These are phyloP conservation scores for Eucalyptus tenuipes DNA, from an alignment of 345 rosid species.

Conservation along the genomic window DNA sequence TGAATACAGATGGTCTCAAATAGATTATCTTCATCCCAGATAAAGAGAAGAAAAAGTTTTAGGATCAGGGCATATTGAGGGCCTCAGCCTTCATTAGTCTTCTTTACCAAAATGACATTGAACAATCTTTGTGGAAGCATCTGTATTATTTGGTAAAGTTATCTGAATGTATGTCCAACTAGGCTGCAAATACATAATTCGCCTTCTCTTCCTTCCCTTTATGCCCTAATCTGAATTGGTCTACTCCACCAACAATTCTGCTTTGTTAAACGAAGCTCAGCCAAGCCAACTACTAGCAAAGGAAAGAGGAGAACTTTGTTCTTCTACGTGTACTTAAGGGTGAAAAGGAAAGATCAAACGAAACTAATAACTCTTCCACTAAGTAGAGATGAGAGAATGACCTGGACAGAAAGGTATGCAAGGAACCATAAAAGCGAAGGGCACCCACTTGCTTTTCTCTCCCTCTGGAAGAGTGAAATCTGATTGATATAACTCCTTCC, in stretches of 20 bases:
- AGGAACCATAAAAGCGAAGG: conserved; percentile 70
- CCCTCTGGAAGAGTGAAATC: conserved; percentile 23
- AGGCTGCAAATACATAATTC: not conserved
- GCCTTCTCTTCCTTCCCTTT: not conserved
- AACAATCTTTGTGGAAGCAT: not conserved
- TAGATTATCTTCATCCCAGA: not conserved
- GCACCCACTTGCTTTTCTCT: conserved; percentile 57
- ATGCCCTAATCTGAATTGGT: not conserved
- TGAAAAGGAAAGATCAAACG: not conserved
- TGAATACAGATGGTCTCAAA: not conserved
- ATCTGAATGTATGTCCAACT: not conserved
- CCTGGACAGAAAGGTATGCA: conserved; percentile 63
- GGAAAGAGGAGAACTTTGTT: not conserved
- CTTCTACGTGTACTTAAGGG: not conserved
- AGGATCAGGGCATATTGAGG: not conserved
- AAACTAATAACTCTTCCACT: not conserved
- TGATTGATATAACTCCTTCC: conserved; percentile 66
- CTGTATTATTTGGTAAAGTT: not conserved
- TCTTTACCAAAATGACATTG: not conserved
- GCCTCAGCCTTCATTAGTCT: not conserved
- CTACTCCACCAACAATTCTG: not conserved
- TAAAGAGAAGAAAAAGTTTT: not conserved
- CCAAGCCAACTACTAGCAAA: not conserved
- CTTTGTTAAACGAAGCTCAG: not conserved
- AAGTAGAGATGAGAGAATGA: conserved; percentile 3